phyloP scores from a whole-genome alignment of 306 rosid genomes.

The Aeschynomene evenia region DNA sequence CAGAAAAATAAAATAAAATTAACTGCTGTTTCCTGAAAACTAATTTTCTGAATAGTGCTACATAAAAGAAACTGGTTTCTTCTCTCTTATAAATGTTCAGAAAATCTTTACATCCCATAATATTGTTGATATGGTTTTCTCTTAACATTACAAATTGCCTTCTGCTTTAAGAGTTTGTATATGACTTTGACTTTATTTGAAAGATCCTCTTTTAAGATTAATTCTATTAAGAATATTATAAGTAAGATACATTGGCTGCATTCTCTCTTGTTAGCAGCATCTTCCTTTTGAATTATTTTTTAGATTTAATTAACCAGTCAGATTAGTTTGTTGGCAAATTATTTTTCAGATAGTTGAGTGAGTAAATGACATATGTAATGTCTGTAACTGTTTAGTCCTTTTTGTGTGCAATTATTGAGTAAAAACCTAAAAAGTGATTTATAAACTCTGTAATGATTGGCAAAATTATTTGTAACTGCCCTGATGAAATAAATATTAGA shows the following conservation, averaged over 20 bases:
- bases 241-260: constrained; percentile 1
- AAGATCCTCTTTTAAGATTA: neutral
- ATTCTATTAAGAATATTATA: neutral
- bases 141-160: neutral
- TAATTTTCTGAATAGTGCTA: neutral
- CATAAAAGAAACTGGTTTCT: neutral
- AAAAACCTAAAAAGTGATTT: neutral
- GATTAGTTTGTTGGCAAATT: neutral
- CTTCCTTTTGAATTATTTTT: neutral
- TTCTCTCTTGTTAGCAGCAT: constrained; percentile 8
- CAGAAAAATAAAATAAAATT: neutral
- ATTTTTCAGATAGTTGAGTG: neutral
- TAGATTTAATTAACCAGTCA: constrained; percentile 1
- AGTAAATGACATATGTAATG: constrained; percentile 13
- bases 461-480: neutral
- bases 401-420: neutral
- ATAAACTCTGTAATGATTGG: neutral
- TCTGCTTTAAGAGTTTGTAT: neutral
- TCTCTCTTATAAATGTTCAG: neutral
- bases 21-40: neutral
- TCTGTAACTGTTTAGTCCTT: neutral
- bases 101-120: neutral
- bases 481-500: neutral
- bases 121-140: neutral
- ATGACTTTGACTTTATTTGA: neutral